A percentile compares a stretch with the other conserved stretches of the same genome.
Evolutionary conservation across 345 rosid species (phyloP).

Genomic region (Syzygium jambos): DNA sequence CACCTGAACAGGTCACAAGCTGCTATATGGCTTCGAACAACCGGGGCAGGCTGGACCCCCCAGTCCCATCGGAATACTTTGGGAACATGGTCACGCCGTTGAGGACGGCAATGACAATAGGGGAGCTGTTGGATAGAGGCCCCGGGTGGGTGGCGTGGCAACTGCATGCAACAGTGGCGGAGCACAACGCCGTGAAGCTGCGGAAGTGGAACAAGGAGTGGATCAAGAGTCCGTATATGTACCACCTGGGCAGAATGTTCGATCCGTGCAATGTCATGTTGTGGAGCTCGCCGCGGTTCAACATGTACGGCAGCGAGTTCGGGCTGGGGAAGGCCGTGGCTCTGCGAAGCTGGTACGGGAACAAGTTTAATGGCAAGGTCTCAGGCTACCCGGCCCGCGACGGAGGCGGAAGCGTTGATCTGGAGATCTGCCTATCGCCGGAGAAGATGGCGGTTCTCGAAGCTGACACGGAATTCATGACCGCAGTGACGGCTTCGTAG

Average conservation of each 20-base stretch:
- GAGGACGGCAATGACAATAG: slow-evolving; percentile 28
- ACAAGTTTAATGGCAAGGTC: slow-evolving; percentile 70
- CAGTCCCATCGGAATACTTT: slow-evolving; percentile 35
- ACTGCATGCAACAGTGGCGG: slow-evolving; percentile 39
- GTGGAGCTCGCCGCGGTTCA: slow-evolving; percentile 85
- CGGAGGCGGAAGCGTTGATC: slow-evolving; percentile 65
- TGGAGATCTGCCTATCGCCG: slow-evolving; percentile 60
- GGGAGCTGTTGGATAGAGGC: slow-evolving; percentile 38
- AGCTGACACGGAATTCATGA: slow-evolving; percentile 3
- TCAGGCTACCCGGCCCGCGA: slow-evolving; percentile 52
- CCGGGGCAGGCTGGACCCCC: slow-evolving; percentile 50
- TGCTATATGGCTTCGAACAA: slow-evolving; percentile 42
- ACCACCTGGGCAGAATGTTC: slow-evolving; percentile 27
- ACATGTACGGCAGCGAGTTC: slow-evolving; percentile 66
- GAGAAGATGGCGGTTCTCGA: slow-evolving; percentile 27
- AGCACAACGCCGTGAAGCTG: slow-evolving; percentile 27
- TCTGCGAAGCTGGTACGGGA: slow-evolving; percentile 57
- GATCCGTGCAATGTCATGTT: slow-evolving; percentile 55
- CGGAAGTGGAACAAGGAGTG: slow-evolving; percentile 28
- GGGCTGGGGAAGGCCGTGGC: slow-evolving; percentile 78
- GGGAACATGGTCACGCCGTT: slow-evolving; percentile 46
- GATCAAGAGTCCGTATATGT: slow-evolving; percentile 36
- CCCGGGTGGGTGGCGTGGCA: slow-evolving; percentile 67
- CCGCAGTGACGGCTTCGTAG: not conserved
- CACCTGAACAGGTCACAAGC: slow-evolving; percentile 20